These are phyloP conservation scores for Phytophthora pini DNA, from an alignment of 352 stramenopile genomes.

Conservation along the genomic window DNA sequence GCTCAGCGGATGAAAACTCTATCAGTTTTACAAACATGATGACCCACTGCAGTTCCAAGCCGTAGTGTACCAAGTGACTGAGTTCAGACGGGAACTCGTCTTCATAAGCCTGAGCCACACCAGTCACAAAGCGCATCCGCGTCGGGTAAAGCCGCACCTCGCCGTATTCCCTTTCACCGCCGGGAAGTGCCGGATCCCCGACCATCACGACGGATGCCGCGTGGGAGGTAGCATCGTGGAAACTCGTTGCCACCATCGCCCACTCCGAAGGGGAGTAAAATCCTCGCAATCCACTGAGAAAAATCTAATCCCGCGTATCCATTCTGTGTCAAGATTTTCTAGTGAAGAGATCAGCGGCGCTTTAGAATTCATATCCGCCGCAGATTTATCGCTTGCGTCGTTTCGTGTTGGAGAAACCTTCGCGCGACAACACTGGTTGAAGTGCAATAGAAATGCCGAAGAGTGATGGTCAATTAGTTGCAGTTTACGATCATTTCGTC, in stretches of 20 bases:
- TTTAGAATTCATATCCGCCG: constrained; percentile 13
- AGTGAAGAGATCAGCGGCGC: constrained; percentile 8
- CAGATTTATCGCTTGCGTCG: constrained; percentile 21
- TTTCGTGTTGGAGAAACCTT: constrained; percentile 29
- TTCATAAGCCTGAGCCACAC: constrained; percentile 73
- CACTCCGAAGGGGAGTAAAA: constrained; percentile 2
- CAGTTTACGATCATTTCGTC: background rate
- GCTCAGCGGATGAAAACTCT: background rate
- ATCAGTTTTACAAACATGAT: no score
- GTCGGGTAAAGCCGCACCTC: constrained; percentile 61
- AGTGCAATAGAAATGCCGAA: constrained; percentile 11
- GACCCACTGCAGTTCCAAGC: background rate
- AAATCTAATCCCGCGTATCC: constrained; percentile 2
- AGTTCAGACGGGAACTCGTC: constrained; percentile 75
- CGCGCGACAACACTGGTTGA: constrained; percentile 20
- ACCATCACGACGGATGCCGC: constrained; percentile 32
- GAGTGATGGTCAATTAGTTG: constrained; percentile 27
- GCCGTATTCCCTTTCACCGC: constrained; percentile 35
- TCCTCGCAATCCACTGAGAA: constrained; percentile 2
- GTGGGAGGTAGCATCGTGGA: constrained; percentile 32
- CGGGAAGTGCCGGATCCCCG: constrained; percentile 5
- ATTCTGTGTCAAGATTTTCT: constrained; percentile 18
- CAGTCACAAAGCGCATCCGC: constrained; percentile 74
- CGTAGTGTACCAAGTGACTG: constrained; percentile 41
- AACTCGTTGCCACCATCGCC: constrained; percentile 40